Evolutionary conservation across 805 yeast species (phyloP).

Genomic region (Dipodascopsis uninucleata): DNA sequence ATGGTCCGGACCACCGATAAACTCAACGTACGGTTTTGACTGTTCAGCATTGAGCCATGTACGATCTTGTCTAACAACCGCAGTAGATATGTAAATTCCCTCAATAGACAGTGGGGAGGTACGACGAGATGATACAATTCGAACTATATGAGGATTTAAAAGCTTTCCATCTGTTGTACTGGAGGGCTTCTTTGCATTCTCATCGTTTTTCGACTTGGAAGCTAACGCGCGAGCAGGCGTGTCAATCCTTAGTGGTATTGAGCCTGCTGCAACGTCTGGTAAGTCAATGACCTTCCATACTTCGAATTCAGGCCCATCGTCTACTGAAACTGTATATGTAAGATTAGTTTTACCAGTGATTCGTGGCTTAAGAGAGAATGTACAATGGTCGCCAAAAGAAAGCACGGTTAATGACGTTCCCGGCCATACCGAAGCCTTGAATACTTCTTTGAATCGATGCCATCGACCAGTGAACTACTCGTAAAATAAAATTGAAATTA

Average conservation of each 20-base stretch:
- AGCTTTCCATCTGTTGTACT: neutral
- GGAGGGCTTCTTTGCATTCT: neutral
- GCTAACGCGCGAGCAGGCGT: slow-evolving; percentile 1
- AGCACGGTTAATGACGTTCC: slow-evolving; percentile 24
- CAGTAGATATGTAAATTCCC: slow-evolving; percentile 14
- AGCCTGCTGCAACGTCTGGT: slow-evolving; percentile 9
- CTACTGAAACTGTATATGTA: slow-evolving; percentile 18
- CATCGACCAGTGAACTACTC: slow-evolving; percentile 26
- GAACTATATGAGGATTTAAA: slow-evolving; percentile 20
- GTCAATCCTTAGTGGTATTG: slow-evolving; percentile 12
- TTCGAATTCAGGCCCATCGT: slow-evolving; percentile 19
- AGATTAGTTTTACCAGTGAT: slow-evolving; percentile 6
- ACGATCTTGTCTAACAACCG: slow-evolving; percentile 17
- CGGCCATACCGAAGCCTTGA: slow-evolving; percentile 26
- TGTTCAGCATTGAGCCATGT: slow-evolving; percentile 11
- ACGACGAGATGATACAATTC: slow-evolving; percentile 16
- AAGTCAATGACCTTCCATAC: slow-evolving; percentile 7
- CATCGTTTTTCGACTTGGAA: neutral
- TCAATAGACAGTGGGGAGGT: slow-evolving; percentile 17
- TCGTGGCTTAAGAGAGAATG: slow-evolving; percentile 16
- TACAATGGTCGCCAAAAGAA: slow-evolving; percentile 23
- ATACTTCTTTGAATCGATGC: slow-evolving; percentile 22
- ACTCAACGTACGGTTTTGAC: slow-evolving; percentile 22
- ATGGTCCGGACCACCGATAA: slow-evolving; percentile 20
- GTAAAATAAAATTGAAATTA: neutral